Base-by-base conservation (phyloP, 2,329 filamentous ascomycete species). In the Colletotrichum caudatum region DNA sequence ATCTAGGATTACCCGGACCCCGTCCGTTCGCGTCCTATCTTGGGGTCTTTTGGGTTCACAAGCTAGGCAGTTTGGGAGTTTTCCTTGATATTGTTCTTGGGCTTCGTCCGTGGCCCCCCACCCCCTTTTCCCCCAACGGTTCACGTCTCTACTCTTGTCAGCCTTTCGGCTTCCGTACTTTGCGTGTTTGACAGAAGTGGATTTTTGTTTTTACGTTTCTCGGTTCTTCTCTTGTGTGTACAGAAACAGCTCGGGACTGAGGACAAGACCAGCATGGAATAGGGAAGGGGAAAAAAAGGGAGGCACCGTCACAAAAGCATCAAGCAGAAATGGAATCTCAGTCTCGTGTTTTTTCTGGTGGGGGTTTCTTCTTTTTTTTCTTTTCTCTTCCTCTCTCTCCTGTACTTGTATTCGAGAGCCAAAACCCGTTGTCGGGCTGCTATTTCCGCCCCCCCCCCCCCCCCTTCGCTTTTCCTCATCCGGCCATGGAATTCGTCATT, bases 1-100 rank as follows among this genome's bases (percentile, higher is more conserved):
- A 84, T 95, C 70, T 97, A 87, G 66, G 56, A 51, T 37, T 41
- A 54, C 33, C n/a, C 54, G 63, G 46, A 14, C 65, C 16, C 46
- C 11, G 54, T 37, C 44, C 37, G 64, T 37, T 33, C 59, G 41
- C 59, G 51, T 56, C 64, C 39, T 64, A 50, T 68, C 9, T 46
- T 35, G 61, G 37, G 35, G 11, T 69, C 26, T 39, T 56, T 33
- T 48, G 44, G 33, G 48, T 64, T 64, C 65, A 64, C 69, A 53
- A 64, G 59, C 59, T 59, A 39, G 69, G 65, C 60, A 72, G 60
- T 64, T 69, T 53, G 65, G 64, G 69, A 69, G 69, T 72, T 60
- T 29, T 51, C 23, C 39, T 26, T 62, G 35, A 9, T 61, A 46
- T 59, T 60, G 35, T 41, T 33, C n/a, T 33, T 18, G 7, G 26